A percentile compares a stretch with the other conserved stretches of the same genome.
Conservation (phyloP, 2,329 filamentous ascomycete species). For the Helminthosporium solani region DNA sequence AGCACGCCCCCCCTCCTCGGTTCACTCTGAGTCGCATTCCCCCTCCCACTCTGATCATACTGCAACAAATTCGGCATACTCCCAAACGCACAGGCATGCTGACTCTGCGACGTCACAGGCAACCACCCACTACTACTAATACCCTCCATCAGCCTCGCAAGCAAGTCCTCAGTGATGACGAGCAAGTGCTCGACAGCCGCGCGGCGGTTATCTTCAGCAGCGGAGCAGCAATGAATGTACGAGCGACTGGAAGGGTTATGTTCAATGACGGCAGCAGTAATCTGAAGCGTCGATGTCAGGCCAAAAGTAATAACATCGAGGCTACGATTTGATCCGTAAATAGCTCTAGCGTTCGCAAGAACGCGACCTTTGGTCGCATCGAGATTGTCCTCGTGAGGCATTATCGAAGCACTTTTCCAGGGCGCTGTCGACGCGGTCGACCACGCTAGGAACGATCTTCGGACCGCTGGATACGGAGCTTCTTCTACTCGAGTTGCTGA, state of each 20-base stretch:
- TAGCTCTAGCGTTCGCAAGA: slow-evolving; percentile 36
- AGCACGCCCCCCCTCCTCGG: not conserved
- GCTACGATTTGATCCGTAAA: slow-evolving; percentile 38
- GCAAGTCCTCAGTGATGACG: slow-evolving; percentile 38
- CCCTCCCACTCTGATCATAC: not conserved
- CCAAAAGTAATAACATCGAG: slow-evolving; percentile 42
- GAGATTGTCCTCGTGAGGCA: not conserved
- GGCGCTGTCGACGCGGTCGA: too few species aligned
- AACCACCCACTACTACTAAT: slow-evolving; percentile 40
- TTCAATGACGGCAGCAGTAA: slow-evolving; percentile 40
- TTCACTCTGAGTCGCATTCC: not conserved
- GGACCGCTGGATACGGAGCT: not conserved
- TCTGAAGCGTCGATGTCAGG: slow-evolving; percentile 34
- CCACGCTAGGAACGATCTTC: too few species aligned
- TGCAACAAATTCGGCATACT: slow-evolving; percentile 9
- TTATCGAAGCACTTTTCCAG: not conserved
- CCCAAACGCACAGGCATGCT: slow-evolving; percentile 27
- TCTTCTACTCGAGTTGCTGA: not conserved
- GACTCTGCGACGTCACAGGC: slow-evolving; percentile 33
- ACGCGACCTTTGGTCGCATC: not conserved
- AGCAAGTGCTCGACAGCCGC: slow-evolving; percentile 38
- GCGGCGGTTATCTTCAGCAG: slow-evolving; percentile 33
- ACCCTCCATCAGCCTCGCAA: slow-evolving; percentile 34
- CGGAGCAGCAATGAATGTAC: slow-evolving; percentile 37
- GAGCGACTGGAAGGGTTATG: slow-evolving; percentile 38